Conservation (phyloP, 1,284 basidiomycete species). For the Porogramme epimiltina region DNA sequence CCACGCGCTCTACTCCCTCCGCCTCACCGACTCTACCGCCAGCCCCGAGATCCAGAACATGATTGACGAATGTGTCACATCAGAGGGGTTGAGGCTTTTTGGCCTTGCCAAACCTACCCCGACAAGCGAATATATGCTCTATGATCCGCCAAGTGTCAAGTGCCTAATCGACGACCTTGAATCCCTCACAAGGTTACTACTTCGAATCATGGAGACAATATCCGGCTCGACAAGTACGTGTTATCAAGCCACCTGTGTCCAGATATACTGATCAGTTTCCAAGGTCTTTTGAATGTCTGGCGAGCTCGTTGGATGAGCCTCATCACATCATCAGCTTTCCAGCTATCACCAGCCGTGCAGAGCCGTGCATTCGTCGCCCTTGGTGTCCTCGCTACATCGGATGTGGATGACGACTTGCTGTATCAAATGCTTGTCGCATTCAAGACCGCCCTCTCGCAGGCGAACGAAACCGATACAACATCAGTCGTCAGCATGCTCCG, state of each 20-base stretch:
- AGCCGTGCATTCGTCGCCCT: slow-evolving; percentile 88
- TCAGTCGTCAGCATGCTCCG: slow-evolving; percentile 86
- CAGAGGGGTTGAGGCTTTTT: slow-evolving; percentile 69
- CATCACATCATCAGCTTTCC: slow-evolving; percentile 91
- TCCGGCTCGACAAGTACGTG: slow-evolving; percentile 69
- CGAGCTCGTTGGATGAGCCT: slow-evolving; percentile 92
- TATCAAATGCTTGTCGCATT: slow-evolving; percentile 89
- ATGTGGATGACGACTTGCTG: slow-evolving; percentile 86
- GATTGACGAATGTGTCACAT: slow-evolving; percentile 59
- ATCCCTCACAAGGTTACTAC: slow-evolving; percentile 64
- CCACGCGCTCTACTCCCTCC: slow-evolving; percentile 68
- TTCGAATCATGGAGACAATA: slow-evolving; percentile 65
- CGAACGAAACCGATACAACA: slow-evolving; percentile 71
- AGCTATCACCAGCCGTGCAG: slow-evolving; percentile 88
- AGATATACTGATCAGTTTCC: neutral
- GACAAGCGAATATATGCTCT: slow-evolving; percentile 63
- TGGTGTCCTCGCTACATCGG: slow-evolving; percentile 76
- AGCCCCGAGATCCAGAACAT: slow-evolving; percentile 59
- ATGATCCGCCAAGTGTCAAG: slow-evolving; percentile 61
- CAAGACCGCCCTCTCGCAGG: slow-evolving; percentile 62
- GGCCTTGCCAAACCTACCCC: slow-evolving; percentile 64
- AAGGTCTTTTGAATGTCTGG: slow-evolving; percentile 91
- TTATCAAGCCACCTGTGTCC: neutral
- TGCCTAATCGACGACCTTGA: slow-evolving; percentile 69
- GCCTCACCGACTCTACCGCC: slow-evolving; percentile 56